Evolutionary conservation across 2,329 filamentous ascomycete genomes (phyloP), one percentile per base, ranked within the genome.

Genomic region (Penicillium nordicum): DNA sequence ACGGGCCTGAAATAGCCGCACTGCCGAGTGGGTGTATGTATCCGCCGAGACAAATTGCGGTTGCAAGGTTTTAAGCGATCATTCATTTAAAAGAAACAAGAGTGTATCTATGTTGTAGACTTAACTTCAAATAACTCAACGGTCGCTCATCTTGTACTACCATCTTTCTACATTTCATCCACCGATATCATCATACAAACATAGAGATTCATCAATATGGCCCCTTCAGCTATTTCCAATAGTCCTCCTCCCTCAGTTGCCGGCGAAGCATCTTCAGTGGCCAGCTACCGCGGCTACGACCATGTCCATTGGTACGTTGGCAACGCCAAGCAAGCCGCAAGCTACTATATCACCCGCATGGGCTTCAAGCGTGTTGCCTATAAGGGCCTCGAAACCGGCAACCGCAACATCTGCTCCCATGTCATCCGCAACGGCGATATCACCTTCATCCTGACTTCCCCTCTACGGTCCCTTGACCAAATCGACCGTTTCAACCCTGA

Each of bases 291-390:
- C 59, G 92, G 90, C 70, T 97, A 96, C 74, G 90, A 96, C 76
- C 90, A 96, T 75, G 84, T 96, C 55, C 92, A 91, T 65, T 97
- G 92, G 92, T 96, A 91, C 79, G 93, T 97, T 30, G 92, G 92
- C 71, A 97, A 97, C 72, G 92, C 93, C 67, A 97, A 97, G 78
- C 92, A 97, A 79, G 90, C 92, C 3, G 92, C 92, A 38, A 84
- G 88, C 14, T 97, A 90, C 78, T 97, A 96, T 78, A 87, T 88
- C 64, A 87, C 85, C 11, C 88, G 92, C 63, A 92, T 97, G 79
- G 92, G 91, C 54, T 96, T 97, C 79, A 80, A 84, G 68, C 84
- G 84, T 21, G 76, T 96, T 55, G 93, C 93, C 60, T 96, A 96
- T 75, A 84, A 84, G 40, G 93, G 92, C 5, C 85, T 97, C 5